Evolutionary conservation across 2,329 filamentous ascomycete species (phyloP).

Genomic region (Ceratocystis cubensis): DNA sequence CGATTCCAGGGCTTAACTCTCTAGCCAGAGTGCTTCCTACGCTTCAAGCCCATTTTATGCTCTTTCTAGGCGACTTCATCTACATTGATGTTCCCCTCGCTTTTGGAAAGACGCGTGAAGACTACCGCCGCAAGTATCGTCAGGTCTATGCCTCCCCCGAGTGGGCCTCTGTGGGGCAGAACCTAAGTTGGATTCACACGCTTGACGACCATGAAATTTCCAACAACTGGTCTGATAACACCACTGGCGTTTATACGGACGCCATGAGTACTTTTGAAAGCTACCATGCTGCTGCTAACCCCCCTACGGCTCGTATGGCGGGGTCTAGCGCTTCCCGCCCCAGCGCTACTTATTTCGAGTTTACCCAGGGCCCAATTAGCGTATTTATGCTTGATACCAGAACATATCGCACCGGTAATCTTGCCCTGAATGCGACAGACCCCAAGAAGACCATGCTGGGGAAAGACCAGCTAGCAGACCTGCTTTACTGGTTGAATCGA

Average conservation of each 20-base stretch:
- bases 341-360: slow-evolving; percentile 73
- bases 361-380: slow-evolving; percentile 76
- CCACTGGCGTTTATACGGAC: slow-evolving; percentile 63
- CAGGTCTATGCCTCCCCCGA: slow-evolving; percentile 94
- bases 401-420: slow-evolving; percentile 63
- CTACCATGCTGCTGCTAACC: slow-evolving; percentile 78
- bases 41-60: slow-evolving; percentile 63
- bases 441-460: slow-evolving; percentile 79
- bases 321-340: slow-evolving; percentile 30
- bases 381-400: slow-evolving; percentile 95
- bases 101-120: slow-evolving; percentile 56
- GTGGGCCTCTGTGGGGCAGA: slow-evolving; percentile 61
- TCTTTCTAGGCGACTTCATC: slow-evolving; percentile 80
- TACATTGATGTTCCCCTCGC: slow-evolving; percentile 79
- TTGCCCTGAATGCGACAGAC: slow-evolving; percentile 43
- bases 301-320: slow-evolving; percentile 50
- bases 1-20: slow-evolving; percentile 66
- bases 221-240: slow-evolving; percentile 83
- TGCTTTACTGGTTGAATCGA: slow-evolving; percentile 62
- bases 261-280: slow-evolving; percentile 75
- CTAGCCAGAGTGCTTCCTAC: slow-evolving; percentile 60
- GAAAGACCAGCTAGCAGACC: slow-evolving; percentile 59
- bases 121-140: slow-evolving; percentile 84
- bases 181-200: slow-evolving; percentile 94
- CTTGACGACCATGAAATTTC: slow-evolving; percentile 93